Evolutionary conservation across 495 filamentous ascomycete species (phyloP).

Genomic region (Penicillium cosmopolitanum): DNA sequence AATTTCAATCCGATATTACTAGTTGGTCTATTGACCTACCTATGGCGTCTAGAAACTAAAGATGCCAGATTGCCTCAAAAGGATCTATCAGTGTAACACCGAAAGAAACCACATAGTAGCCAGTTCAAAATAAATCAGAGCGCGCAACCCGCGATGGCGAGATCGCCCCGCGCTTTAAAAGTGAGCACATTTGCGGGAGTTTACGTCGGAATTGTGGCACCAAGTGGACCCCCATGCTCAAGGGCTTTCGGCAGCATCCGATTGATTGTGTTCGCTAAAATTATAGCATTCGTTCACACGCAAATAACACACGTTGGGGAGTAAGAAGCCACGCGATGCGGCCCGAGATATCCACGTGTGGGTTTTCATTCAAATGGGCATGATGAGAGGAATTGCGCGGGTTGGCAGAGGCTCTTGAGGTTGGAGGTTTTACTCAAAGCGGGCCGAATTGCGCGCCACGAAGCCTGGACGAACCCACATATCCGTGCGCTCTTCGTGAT

Average conservation of each 20-base stretch:
- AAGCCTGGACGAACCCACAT: background rate
- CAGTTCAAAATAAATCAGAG: background rate
- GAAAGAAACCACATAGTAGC: background rate
- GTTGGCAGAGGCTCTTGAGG: slow-evolving; percentile 5
- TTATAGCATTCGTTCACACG: background rate
- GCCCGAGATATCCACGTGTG: background rate
- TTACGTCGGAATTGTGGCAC: slow-evolving; percentile 5
- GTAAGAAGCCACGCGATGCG: background rate
- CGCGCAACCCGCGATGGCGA: slow-evolving; percentile 7
- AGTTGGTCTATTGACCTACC: background rate
- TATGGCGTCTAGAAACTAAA: background rate
- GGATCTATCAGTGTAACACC: background rate
- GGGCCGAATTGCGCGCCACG: slow-evolving; percentile 1
- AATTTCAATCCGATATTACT: background rate
- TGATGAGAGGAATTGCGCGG: background rate
- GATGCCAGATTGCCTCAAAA: background rate
- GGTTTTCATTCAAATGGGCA: background rate
- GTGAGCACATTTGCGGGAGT: slow-evolving; percentile 23
- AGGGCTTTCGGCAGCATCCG: slow-evolving; percentile 7
- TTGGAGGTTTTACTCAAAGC: background rate
- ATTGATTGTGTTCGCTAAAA: background rate
- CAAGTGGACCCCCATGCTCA: slow-evolving; percentile 9
- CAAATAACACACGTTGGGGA: background rate
- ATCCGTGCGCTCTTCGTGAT: background rate
- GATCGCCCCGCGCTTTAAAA: slow-evolving; percentile 3